Evolutionary conservation across 371 early-diverging fungal species (phyloP).

Genomic region (Fennellomyces sp.): DNA sequence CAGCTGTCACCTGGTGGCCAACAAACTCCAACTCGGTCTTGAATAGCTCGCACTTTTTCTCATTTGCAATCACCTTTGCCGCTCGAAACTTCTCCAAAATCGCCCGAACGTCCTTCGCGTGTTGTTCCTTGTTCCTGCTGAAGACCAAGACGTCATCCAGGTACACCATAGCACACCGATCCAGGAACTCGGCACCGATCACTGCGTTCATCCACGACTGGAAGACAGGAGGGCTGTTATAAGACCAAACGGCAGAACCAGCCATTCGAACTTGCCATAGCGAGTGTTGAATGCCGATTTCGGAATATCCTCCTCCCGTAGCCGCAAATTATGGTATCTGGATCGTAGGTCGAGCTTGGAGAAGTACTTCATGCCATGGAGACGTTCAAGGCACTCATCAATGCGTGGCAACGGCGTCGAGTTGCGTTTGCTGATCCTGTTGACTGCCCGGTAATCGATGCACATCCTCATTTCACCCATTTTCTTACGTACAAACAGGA

Average conservation of each 20-base stretch:
- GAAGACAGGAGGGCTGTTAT: constrained; percentile 42
- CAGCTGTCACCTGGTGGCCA: constrained; percentile 33
- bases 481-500: constrained; percentile 9
- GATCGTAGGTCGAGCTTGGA: constrained; percentile 44
- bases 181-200: constrained; percentile 45
- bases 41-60: constrained; percentile 56
- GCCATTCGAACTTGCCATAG: constrained; percentile 47
- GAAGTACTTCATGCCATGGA: constrained; percentile 35
- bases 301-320: constrained; percentile 18
- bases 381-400: constrained; percentile 43
- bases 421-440: not conserved
- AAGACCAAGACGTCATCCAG: constrained; percentile 66
- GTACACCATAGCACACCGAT: constrained; percentile 46
- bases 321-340: too few species aligned
- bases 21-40: constrained; percentile 34
- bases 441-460: constrained; percentile 50
- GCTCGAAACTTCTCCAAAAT: constrained; percentile 39
- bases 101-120: constrained; percentile 22
- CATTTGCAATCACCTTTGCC: constrained; percentile 35
- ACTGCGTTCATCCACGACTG: constrained; percentile 55
- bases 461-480: constrained; percentile 35
- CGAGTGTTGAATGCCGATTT: constrained; percentile 34
- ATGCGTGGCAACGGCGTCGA: constrained; percentile 10
- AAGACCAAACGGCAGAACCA: constrained; percentile 55
- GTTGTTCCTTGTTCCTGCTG: constrained; percentile 46